Base-by-base conservation (phyloP, 2,329 filamentous ascomycete genomes). In the Alternaria rosae region DNA sequence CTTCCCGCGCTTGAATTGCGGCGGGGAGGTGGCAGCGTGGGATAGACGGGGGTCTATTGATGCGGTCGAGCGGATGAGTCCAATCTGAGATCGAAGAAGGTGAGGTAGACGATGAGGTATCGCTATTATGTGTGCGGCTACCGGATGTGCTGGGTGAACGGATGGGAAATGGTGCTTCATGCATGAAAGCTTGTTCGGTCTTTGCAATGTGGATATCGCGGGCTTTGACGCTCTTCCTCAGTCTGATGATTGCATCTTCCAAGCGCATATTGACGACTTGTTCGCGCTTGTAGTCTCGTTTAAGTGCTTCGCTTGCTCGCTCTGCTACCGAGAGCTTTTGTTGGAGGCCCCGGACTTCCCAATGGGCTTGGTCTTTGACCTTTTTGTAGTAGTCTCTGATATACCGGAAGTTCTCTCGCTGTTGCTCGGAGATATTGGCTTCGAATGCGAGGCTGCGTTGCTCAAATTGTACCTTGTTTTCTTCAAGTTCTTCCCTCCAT, bases 331-430 rank as follows among this genome's bases (percentile, higher is more conserved):
- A 17, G 12, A 66, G 43, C 15, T 57, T 57, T 10, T 45, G 30
- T 28, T 66, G 67, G 6, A 66, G 44, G 3, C 17, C 44, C 10
- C 42, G 21, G 23, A 63, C 17, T 17, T 54, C 9, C 58, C 59
- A 70, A 28, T 65, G 17, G 12, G 57, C 32, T 3, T 43, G 38
- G 13, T 68, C 61, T 1, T 47, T 52, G 6, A 35, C 55, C 6
- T 66, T 65, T 10, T 51, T 30, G 28, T 59, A 47, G 47, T 70
- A 70, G 5, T 62, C 54, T 48, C 53, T 47, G 53, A 69, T 64
- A 42, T 65, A 64, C 3, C 28, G 12, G 13, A 54, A 35, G 15
- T 41, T 43, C 13, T 67, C 67, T 2, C 51, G 25, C 6, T 45
- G 23, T 23, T 60, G 52, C 6, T 35, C n/a, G 3, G 58, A 7